Evolutionary conservation across 495 filamentous ascomycete species (phyloP), one percentile per base, ranked within the genome.

Genomic region (Sabuloglossum arenarium): DNA sequence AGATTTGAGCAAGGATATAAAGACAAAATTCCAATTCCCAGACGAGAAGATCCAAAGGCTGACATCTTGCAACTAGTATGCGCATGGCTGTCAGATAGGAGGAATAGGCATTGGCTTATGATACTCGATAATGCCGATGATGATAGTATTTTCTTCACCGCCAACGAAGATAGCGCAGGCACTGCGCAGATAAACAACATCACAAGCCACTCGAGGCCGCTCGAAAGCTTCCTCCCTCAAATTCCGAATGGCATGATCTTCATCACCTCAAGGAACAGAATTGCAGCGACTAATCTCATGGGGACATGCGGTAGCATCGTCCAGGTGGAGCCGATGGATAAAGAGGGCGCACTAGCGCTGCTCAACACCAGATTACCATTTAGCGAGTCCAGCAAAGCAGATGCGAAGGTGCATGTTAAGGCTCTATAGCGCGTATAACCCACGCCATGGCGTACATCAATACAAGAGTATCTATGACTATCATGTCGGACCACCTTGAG

Each of bases 361-460:
- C n/a, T 65, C 19, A 67, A 65, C n/a, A 59, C 39, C 1, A 54
- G 67, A 3, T 43, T 62, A 27, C 54, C 51, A 37, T 32, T 32
- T 32, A 32, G 30, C 11, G 60, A 61, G 32, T 43, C 56, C 19
- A 3, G 28, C 4, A 54, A 30, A 27, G 21, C 10, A 0, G 51
- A 54, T 1, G n/a, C 28, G 51, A 19, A 25, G 8, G 45, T 28
- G 3, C 39, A 49, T 25, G 32, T 12, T 0, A 61, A 65, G 21
- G 63, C 72, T 47, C 43, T 70, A 9, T 10, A 46, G 8, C 56
- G 67, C 37, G 66, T 75, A 23, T 74, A 58, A 61, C 64, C 8
- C 72, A 76, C 58, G 73, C 73, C 14, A 64, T 70, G 12, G 65
- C 71, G 6, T 78, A 70, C 56, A 74, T 78, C 16, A 67, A 67